phyloP scores from a whole-genome alignment of 495 filamentous ascomycete species.

The Choiromyces venosus region DNA sequence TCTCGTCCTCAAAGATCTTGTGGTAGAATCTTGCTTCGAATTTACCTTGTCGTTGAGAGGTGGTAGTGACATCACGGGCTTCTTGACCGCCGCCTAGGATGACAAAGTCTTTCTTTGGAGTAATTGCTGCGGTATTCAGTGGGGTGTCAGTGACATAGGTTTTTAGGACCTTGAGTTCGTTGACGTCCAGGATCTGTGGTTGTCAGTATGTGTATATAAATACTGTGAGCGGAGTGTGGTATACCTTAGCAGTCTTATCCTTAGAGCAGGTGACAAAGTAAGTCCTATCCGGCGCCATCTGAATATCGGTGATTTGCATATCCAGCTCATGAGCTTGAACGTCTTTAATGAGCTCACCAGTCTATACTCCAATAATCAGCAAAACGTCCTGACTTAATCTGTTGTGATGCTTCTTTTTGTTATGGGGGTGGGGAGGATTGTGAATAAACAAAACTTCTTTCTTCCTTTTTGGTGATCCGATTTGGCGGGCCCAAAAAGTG shows the following conservation, averaged over 20 bases:
- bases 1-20: constrained; percentile 98
- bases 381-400: not conserved
- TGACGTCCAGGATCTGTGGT: constrained; percentile 65
- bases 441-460: not conserved
- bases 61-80: constrained; percentile 98
- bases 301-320: constrained; percentile 81
- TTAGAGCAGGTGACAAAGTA: constrained; percentile 97
- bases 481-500: not conserved
- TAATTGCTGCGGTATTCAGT: constrained; percentile 88
- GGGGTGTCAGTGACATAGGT: constrained; percentile 91
- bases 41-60: constrained; percentile 86
- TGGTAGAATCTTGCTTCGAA: constrained; percentile 99
- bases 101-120: constrained; percentile 90
- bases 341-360: constrained; percentile 73
- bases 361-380: constrained; percentile 48
- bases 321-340: constrained; percentile 76
- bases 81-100: constrained; percentile 97
- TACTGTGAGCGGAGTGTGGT: constrained; percentile 4
- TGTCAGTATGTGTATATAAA: constrained; percentile 22
- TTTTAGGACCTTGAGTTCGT: constrained; percentile 85
- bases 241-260: constrained; percentile 91
- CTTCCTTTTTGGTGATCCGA: not conserved
- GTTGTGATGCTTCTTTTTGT: too few species aligned
- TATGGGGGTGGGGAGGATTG: not conserved
- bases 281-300: constrained; percentile 88